These are phyloP conservation scores for Volvox africanus DNA, from an alignment of 139 green algal genomes.

Conservation along the genomic window DNA sequence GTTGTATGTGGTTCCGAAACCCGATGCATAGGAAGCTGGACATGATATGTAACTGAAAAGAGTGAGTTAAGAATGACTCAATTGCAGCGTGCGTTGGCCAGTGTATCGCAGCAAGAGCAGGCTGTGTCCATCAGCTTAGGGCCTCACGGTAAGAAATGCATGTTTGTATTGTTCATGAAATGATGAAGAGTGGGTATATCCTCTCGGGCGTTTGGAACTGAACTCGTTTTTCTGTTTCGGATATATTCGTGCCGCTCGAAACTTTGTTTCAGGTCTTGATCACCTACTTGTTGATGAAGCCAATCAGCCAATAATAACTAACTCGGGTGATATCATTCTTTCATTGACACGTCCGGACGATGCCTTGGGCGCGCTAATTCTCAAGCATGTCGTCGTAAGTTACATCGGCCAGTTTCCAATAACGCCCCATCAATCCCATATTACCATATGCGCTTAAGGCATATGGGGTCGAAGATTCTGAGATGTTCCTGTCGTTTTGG, in stretches of 20 bases:
- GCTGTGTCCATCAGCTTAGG: neutral
- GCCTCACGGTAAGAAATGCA: conserved; percentile 27
- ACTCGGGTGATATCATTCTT: conserved; percentile 7
- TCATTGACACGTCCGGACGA: neutral
- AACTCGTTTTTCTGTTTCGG: no score
- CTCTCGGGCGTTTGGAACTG: no score
- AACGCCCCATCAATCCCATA: no score
- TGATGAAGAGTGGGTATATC: no score
- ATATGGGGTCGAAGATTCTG: no score
- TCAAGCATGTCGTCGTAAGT: conserved; percentile 9
- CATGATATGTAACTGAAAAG: neutral
- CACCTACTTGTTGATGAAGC: conserved; percentile 26
- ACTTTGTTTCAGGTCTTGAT: conserved; percentile 11
- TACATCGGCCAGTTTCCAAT: no score
- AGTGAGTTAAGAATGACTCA: neutral
- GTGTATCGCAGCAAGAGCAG: neutral
- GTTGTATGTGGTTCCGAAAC: neutral
- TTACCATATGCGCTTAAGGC: no score
- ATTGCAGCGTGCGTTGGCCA: neutral
- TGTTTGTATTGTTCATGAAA: no score
- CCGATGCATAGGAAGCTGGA: neutral
- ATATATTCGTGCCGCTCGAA: no score
- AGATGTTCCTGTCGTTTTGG: no score
- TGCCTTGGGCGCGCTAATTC: neutral
- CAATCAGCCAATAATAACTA: conserved; percentile 22